Evolutionary conservation across 108 stramenopile genomes (phyloP).

Genomic region (Discostella stelligeroides): DNA sequence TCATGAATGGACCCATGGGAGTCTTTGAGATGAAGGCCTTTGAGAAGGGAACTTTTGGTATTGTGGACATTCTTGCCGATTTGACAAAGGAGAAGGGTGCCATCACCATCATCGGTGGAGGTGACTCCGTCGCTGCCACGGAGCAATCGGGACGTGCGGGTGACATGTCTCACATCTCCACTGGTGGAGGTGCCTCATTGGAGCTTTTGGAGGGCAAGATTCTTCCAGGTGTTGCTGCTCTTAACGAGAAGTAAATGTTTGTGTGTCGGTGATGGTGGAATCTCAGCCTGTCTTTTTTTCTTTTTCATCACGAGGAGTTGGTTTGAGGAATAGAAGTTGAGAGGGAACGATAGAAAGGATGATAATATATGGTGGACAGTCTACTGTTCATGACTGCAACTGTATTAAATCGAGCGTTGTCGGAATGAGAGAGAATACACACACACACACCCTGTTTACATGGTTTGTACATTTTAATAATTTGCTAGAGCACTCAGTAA

Average conservation of each 20-base stretch:
- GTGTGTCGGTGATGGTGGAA: no score
- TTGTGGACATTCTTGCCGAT: conserved; percentile 96
- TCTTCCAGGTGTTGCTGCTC: conserved; percentile 97
- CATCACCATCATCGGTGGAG: conserved; percentile 99
- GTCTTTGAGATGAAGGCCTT: conserved; percentile 99
- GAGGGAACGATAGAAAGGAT: no score
- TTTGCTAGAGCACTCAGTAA: conserved; percentile 1
- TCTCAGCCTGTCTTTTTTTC: no score
- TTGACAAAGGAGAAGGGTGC: conserved; percentile 91
- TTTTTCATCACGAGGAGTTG: no score
- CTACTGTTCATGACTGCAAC: no score
- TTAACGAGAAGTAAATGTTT: conserved; percentile 72
- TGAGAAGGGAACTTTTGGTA: conserved; percentile 90
- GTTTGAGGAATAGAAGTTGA: no score
- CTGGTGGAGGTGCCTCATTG: conserved; percentile 98
- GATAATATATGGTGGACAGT: background rate
- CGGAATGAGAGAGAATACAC: no score
- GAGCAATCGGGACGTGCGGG: conserved; percentile 92
- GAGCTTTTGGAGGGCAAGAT: conserved; percentile 99
- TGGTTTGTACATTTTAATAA: conserved; percentile 9
- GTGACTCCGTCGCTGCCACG: conserved; percentile 99
- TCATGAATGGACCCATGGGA: conserved; percentile 99
- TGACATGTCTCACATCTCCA: conserved; percentile 98
- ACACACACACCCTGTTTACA: conserved; percentile 3
- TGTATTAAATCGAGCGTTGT: no score